These are phyloP conservation scores for Pleurotus citrinopileatus DNA, from an alignment of 768 basidiomycete genomes.

Conservation along the genomic window DNA sequence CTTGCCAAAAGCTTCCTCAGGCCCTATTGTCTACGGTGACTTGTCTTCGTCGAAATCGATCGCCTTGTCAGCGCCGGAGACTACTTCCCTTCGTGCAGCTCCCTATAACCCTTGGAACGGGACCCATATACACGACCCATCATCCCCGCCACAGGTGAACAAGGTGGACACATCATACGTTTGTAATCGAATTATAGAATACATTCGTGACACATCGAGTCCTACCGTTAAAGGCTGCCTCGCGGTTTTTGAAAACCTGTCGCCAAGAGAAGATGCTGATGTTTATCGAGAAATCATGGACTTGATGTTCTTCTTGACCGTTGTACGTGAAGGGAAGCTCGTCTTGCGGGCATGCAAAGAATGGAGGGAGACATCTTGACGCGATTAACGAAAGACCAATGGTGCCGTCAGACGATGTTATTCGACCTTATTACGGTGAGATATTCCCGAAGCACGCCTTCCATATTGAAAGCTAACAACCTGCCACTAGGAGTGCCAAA, in stretches of 20 bases:
- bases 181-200: not conserved
- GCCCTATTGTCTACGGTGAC: not conserved
- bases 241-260: not conserved
- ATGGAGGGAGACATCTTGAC: not conserved
- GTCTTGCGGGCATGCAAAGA: not conserved
- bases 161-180: not conserved
- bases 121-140: not conserved
- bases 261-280: not conserved
- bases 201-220: not conserved
- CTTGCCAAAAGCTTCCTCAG: not conserved
- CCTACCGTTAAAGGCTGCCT: not conserved
- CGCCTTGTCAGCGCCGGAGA: no score
- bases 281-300: not conserved
- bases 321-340: not conserved
- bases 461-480: no score
- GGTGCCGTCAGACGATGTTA: no score
- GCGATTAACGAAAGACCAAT: not conserved
- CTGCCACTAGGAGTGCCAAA: no score
- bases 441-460: no score
- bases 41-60: no score
- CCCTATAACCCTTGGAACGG: not conserved
- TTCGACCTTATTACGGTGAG: no score
- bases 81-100: not conserved
- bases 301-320: not conserved
- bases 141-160: not conserved